Conservation (phyloP, 1,139 yeast species). For the Hyphopichia khmerensis region DNA sequence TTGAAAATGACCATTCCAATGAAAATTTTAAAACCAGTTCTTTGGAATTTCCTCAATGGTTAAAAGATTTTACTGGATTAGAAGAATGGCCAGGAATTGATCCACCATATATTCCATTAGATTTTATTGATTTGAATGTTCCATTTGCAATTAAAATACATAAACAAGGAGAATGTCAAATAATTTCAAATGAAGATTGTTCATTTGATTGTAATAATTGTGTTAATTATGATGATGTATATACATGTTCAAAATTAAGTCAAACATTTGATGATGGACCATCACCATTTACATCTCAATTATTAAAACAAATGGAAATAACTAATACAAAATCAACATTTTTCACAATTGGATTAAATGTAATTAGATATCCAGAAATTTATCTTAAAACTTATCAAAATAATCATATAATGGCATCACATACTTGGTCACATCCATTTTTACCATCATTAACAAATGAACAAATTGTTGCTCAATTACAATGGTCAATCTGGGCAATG, state of each 20-base stretch:
- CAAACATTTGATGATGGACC: constrained; percentile 98
- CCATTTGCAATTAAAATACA: constrained; percentile 50
- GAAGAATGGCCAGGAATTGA: constrained; percentile 78
- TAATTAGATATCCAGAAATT: constrained; percentile 71
- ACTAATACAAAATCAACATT: constrained; percentile 59
- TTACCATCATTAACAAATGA: constrained; percentile 77
- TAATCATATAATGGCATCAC: constrained; percentile 85
- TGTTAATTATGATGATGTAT: constrained; percentile 73
- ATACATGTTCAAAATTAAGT: constrained; percentile 68
- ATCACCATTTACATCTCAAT: constrained; percentile 60
- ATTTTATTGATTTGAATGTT: constrained; percentile 56
- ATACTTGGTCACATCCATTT: constrained; percentile 91
- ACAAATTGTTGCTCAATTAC: constrained; percentile 80
- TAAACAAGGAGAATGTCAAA: constrained; percentile 59
- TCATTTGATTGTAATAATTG: constrained; percentile 88
- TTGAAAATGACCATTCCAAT: no score
- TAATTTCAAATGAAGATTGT: constrained; percentile 48
- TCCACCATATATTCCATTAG: constrained; percentile 85
- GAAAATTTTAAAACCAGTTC: not conserved
- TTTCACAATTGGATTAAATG: constrained; percentile 81
- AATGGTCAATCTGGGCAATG: constrained; percentile 98
- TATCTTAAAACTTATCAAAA: constrained; percentile 53
- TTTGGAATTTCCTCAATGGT: constrained; percentile 76
- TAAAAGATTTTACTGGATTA: constrained; percentile 69
- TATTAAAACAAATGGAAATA: constrained; percentile 50